phyloP scores from a whole-genome alignment of 2,329 filamentous ascomycete species.

The Acarospora socialis region DNA sequence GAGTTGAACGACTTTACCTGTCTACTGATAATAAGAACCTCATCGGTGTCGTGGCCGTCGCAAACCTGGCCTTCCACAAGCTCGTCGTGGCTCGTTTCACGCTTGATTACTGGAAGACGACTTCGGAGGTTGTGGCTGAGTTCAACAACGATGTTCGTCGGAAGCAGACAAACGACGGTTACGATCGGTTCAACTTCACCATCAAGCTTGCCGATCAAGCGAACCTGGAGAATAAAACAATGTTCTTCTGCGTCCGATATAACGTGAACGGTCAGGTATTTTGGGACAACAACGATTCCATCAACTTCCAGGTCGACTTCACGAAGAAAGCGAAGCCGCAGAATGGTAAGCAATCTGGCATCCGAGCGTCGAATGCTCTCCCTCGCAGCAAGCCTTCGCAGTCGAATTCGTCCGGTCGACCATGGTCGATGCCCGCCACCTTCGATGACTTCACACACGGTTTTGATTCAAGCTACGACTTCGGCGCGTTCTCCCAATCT shows the following conservation, averaged over 20 bases:
- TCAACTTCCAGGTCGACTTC: conserved; percentile 94
- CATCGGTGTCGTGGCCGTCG: conserved; percentile 68
- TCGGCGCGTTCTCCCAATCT: conserved; percentile 42
- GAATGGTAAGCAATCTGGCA: conserved; percentile 33
- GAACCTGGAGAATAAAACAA: conserved; percentile 80
- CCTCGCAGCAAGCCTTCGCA: conserved; percentile 53
- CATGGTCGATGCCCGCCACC: conserved; percentile 37
- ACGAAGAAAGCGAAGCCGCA: conserved; percentile 57
- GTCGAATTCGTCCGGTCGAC: conserved; percentile 38
- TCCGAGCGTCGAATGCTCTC: conserved; percentile 39
- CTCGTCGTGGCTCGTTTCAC: conserved; percentile 85
- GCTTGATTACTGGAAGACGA: conserved; percentile 96
- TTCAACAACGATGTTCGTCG: conserved; percentile 66
- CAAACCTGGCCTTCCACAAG: conserved; percentile 85
- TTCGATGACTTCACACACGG: conserved; percentile 60
- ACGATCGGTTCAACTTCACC: conserved; percentile 84
- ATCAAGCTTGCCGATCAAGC: conserved; percentile 86
- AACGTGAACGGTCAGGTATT: conserved; percentile 68
- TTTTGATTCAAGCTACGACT: conserved; percentile 34
- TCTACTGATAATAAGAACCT: conserved; percentile 78
- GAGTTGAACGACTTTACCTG: conserved; percentile 73
- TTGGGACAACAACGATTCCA: conserved; percentile 84
- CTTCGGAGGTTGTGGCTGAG: conserved; percentile 84
- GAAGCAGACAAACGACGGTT: conserved; percentile 49
- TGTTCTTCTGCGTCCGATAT: conserved; percentile 87